Evolutionary conservation across 2,329 filamentous ascomycete genomes (phyloP), one percentile per base, ranked within the genome.

Genomic region (Diaporthe velutina): DNA sequence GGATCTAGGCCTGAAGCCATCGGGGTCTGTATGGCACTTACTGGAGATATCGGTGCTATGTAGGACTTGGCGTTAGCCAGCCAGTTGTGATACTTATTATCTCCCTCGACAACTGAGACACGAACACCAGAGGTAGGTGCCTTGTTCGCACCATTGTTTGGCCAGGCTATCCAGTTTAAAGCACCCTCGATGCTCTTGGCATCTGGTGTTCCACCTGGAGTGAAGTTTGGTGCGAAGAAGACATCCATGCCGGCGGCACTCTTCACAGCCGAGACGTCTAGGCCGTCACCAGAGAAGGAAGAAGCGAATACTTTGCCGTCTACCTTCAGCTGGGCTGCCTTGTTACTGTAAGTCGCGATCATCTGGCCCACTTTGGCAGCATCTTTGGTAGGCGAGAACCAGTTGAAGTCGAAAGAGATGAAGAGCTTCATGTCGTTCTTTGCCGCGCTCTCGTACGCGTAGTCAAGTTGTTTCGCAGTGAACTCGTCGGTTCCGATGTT

Each of bases 361-460:
- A 86, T 88, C 55, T 81, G 78, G 1, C 86, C 87, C 28, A 87
- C 84, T 17, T 80, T 81, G 17, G 79, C 79, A 2, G 84, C 83
- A 57, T 87, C 80, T 9, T 79, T 75, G 17, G 74, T 13, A 10
- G 74, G 28, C 22, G 75, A 70, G 35, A 73, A 76, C 73, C 73
- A 76, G 70, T 76, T 74, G 64, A 76, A 76, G 60, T 90, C 88
- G 76, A 90, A 90, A 1, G 88, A 90, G 76, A 90, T 85, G 74
- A 90, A 89, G n/a, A 90, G 86, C 72, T 89, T 88, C 84, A 90
- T 88, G 66, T 81, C 84, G 40, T 84, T 84, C 12, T 81, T 82
- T 22, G 84, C 83, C 6, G 88, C 87, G 1, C 87, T 87, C 25
- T 85, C 81, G 75, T 89, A 90, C 0, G 88, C 88, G 57, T 83